Conservation (phyloP, 345 rosid genomes). For the Zanthoxylum bungeanum region DNA sequence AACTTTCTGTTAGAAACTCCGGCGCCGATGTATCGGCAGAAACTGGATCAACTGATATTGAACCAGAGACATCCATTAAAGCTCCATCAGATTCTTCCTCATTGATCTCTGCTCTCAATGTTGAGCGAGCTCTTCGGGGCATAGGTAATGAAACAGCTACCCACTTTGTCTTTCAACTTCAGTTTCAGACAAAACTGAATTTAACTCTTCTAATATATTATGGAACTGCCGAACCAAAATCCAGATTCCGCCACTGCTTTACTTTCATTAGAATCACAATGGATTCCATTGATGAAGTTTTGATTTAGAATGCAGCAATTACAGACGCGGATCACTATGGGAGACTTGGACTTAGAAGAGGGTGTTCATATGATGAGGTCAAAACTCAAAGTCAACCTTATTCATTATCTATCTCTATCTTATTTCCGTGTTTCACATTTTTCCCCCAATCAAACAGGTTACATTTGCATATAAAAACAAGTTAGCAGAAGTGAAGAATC, state of each 20-base stretch:
- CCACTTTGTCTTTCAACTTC: background rate
- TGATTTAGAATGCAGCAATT: constrained; percentile 74
- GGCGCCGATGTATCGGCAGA: constrained; percentile 38
- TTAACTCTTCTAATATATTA: too few relatives aligned
- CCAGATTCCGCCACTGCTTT: too few relatives aligned
- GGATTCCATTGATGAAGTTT: constrained; percentile 20
- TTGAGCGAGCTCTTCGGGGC: constrained; percentile 86
- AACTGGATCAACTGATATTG: constrained; percentile 26
- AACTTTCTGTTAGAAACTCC: constrained; percentile 25
- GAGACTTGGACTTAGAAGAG: constrained; percentile 53
- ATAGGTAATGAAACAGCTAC: constrained; percentile 41
- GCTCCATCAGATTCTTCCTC: constrained; percentile 54
- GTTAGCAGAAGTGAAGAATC: constrained; percentile 45
- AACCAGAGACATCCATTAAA: constrained; percentile 52
- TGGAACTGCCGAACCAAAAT: too few relatives aligned
- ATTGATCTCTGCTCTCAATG: constrained; percentile 67
- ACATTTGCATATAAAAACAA: constrained; percentile 43
- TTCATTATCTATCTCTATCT: background rate
- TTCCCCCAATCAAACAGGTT: constrained; percentile 26
- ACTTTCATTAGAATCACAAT: too few relatives aligned
- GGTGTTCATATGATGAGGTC: constrained; percentile 67
- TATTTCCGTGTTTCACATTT: background rate
- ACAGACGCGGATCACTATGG: constrained; percentile 86
- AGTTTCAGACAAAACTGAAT: too few relatives aligned
- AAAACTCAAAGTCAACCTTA: background rate